These are phyloP conservation scores for Podila epigama DNA, from an alignment of 192 early-diverging fungal species.

Conservation along the genomic window DNA sequence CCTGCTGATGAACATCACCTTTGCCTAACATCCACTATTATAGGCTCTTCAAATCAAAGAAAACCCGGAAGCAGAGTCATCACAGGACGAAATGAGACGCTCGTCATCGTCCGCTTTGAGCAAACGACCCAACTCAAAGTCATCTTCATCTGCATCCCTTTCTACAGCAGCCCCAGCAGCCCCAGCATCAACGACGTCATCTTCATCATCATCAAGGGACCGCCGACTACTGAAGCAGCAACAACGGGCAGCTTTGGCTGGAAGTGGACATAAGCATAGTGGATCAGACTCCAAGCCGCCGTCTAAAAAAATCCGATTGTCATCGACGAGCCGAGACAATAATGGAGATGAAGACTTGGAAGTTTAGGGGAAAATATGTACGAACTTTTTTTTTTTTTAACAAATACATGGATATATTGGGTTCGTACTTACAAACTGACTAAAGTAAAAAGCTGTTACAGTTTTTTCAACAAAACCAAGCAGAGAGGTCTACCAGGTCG, in stretches of 20 bases:
- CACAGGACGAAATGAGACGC: constrained; percentile 40
- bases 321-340: constrained; percentile 32
- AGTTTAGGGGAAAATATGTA: too few species aligned
- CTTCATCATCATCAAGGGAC: constrained; percentile 15
- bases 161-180: constrained; percentile 5
- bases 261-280: constrained; percentile 16
- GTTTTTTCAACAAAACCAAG: too few species aligned
- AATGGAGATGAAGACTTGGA: constrained; percentile 48
- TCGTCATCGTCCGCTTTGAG: constrained; percentile 13
- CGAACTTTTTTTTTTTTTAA: too few species aligned
- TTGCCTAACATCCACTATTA: background rate
- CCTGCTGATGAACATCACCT: background rate
- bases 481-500: too few species aligned
- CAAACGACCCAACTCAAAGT: constrained; percentile 25
- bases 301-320: constrained; percentile 40
- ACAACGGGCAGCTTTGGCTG: constrained; percentile 4
- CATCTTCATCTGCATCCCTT: constrained; percentile 16
- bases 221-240: constrained; percentile 39
- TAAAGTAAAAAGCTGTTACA: too few species aligned
- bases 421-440: too few species aligned
- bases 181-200: too few species aligned
- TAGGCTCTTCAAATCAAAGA: constrained; percentile 47
- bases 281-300: constrained; percentile 10
- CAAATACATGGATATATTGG: too few species aligned
- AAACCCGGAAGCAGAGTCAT: constrained; percentile 35